Evolutionary conservation across 352 stramenopile genomes (phyloP), one percentile per base, ranked within the genome.

Genomic region (Pythium oligandrum): DNA sequence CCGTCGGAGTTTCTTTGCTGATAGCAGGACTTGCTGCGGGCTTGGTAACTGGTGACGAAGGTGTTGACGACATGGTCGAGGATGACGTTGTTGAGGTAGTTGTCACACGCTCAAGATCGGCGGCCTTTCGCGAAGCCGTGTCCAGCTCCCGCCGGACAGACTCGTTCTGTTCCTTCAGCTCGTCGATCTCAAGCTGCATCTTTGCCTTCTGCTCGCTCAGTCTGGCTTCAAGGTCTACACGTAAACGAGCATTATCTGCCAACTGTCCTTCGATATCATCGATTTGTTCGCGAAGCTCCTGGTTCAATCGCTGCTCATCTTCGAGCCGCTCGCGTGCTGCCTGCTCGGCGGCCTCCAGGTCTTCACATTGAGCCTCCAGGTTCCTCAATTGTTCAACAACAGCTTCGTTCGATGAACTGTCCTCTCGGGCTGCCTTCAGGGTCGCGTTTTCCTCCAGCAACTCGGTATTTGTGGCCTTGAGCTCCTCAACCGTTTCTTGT

Each of bases 71-170:
- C 42, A 31, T 17, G 8, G 50, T 52, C 4, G 52, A 60, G 2
- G 58, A 53, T 6, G 50, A 55, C 8, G 52, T 48, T 4, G 58
- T 55, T 2, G 51, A 40, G 1, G 58, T 26, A 5, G 63, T 50
- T 12, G 71, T 71, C 8, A 56, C 59, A 34, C 66, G 70, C 55
- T 87, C 75, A 4, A 88, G 54, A 31, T 78, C 67, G 0, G 54
- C 70, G 1, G 66, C 66, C 44, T 71, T 83, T 40, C 75, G 73
- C 0, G 64, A 66, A 3, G 70, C 79, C 9, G 73, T 64, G 7
- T 84, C 71, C 4, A 90, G 55, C 45, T 88, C 63, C 49, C 72
- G 60, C 17, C 69, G 71, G 37, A 90, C 70, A 4, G 77, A 60
- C 12, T 40, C 37, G 62, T 87, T 88, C 44, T 75, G 55, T 17